Evolutionary conservation across 2,329 filamentous ascomycete species (phyloP).

Genomic region (Cryphonectria naterciae): DNA sequence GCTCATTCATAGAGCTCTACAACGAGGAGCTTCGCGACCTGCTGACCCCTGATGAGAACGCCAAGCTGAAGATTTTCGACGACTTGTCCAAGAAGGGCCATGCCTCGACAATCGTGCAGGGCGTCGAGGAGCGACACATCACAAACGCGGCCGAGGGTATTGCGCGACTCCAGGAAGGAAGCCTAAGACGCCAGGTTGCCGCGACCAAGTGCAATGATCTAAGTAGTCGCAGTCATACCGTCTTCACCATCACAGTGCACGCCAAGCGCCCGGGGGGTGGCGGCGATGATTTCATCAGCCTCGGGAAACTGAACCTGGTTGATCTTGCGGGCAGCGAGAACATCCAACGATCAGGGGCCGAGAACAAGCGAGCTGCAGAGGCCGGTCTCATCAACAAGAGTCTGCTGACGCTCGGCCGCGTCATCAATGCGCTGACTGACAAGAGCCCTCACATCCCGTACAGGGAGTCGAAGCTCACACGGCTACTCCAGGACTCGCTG

Average conservation of each 20-base stretch:
- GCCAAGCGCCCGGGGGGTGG: constrained; percentile 80
- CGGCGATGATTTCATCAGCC: constrained; percentile 87
- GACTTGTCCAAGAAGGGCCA: constrained; percentile 87
- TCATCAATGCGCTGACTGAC: constrained; percentile 97
- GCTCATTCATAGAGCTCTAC: constrained; percentile 98
- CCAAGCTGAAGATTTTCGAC: constrained; percentile 94
- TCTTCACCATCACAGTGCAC: constrained; percentile 94
- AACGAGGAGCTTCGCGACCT: constrained; percentile 96
- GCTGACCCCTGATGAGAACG: constrained; percentile 76
- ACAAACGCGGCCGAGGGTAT: constrained; percentile 84
- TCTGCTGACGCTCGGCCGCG: constrained; percentile 87
- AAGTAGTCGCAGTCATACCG: constrained; percentile 93
- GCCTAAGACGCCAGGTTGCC: constrained; percentile 94
- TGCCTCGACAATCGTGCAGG: constrained; percentile 85
- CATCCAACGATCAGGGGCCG: constrained; percentile 93
- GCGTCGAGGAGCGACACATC: constrained; percentile 96
- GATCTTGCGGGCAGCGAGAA: constrained; percentile 98
- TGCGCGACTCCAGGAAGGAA: constrained; percentile 84
- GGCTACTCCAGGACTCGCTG: constrained; percentile 92
- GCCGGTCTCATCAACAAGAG: constrained; percentile 98
- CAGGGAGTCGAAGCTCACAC: constrained; percentile 93
- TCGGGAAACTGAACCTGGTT: constrained; percentile 93
- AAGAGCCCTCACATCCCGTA: constrained; percentile 85
- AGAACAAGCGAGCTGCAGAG: constrained; percentile 96
- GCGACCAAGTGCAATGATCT: constrained; percentile 99